Evolutionary conservation across 805 yeast species (phyloP).

Genomic region (Wickerhamiella azyma): DNA sequence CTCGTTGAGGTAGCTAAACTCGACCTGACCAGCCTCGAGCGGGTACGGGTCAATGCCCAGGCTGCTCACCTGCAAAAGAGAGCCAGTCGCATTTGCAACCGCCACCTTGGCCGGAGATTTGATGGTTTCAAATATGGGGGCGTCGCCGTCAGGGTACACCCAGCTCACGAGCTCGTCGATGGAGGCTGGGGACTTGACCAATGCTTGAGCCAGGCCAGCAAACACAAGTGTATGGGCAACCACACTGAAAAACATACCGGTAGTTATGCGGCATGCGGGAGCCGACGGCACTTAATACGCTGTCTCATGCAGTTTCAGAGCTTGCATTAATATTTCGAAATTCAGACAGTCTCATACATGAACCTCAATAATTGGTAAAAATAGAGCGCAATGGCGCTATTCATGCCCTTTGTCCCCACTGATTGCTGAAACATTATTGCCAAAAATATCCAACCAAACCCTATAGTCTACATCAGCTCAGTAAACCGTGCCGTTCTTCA

Average conservation of each 20-base stretch:
- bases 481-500: background rate
- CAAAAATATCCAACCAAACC: background rate
- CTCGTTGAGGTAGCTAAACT: constrained; percentile 16
- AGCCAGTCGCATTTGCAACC: constrained; percentile 18
- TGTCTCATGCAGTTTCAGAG: background rate
- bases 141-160: constrained; percentile 11
- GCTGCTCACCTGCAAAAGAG: constrained; percentile 16
- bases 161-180: constrained; percentile 11
- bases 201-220: background rate
- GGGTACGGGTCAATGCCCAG: constrained; percentile 21
- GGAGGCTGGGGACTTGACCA: background rate
- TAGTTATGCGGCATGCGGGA: background rate
- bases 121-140: constrained; percentile 13
- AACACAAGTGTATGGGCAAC: background rate
- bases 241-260: background rate
- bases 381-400: too few species aligned
- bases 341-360: background rate
- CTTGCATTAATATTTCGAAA: background rate
- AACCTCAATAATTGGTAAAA: too few species aligned
- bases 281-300: too few species aligned
- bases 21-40: constrained; percentile 20
- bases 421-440: background rate
- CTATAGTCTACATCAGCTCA: background rate
- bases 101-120: constrained; percentile 8
- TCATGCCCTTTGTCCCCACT: background rate